Evolutionary conservation across 805 yeast genomes (phyloP), one percentile per base, ranked within the genome.

Genomic region (Hagleromyces aurorensis): DNA sequence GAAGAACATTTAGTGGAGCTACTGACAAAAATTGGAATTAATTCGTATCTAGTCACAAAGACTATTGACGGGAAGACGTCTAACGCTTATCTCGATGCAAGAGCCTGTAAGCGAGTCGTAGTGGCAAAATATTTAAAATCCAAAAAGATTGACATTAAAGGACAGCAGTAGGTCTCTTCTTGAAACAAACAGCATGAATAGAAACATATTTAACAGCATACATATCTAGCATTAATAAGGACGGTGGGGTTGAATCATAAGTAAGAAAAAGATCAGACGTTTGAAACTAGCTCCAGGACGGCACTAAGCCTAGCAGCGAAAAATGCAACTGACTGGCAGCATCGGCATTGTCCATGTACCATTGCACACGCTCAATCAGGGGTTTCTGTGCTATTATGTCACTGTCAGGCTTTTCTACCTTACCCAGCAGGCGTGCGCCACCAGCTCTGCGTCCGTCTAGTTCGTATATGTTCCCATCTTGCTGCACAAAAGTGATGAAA

Each of bases 61-160:
- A 46, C 46, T 25, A 22, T 27, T 6, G 46, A 43, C n/a, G 26
- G 41, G 13, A 38, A 35, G 13, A 54, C 52, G 5, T 61, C 55
- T 19, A 50, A 43, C 21, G 50, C 43, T 25, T 54, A 47, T 29
- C 45, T 62, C 29, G 64, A 60, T 34, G 48, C 63, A 8, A 51
- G 36, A 23, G 37, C 48, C 3, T 52, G 69, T 34, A 50, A 59
- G 35, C 10, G 58, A 0, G 47, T 48, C 0, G 54, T 75, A 4
- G 52, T 59, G 37, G 52, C 36, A 38, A 60, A 48, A 27, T 63
- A 55, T 41, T 55, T 53, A 37, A 55, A 43, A 27, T 60, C 67
- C 42, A 70, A 61, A 36, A 78, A 67, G 48, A 75, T 87, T 9
- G 96, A 87, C 50, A 86, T 89, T 38, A 87, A 87, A 62, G 97